Conservation (phyloP, 768 basidiomycete genomes). For the Russula brevipes region DNA sequence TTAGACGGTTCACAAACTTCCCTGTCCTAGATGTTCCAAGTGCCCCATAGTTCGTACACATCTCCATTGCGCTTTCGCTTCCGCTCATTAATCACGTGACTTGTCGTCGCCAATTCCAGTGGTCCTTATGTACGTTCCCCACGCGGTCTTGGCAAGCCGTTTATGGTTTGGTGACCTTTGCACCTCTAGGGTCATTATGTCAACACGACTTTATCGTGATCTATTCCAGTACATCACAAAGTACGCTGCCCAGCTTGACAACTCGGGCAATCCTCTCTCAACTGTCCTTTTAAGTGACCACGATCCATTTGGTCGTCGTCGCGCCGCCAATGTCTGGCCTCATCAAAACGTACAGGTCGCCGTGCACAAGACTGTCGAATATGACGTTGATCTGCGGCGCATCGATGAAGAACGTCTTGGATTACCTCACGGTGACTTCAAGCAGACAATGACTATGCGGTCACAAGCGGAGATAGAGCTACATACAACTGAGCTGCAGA, state of each 20-base stretch:
- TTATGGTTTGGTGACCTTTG: not conserved
- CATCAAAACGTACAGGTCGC: constrained; percentile 16
- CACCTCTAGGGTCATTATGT: constrained; percentile 15
- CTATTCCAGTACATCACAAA: constrained; percentile 24
- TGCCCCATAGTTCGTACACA: constrained; percentile 22
- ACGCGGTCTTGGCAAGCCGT: not conserved
- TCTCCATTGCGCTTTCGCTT: not conserved
- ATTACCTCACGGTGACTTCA: not conserved
- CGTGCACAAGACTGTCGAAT: constrained; percentile 18
- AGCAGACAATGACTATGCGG: constrained; percentile 7
- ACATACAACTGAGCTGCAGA: constrained; percentile 11
- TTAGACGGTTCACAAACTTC: not conserved
- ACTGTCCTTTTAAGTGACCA: constrained; percentile 20
- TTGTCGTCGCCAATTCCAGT: constrained; percentile 4
- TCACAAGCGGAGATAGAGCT: constrained; percentile 17
- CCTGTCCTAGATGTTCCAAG: constrained; percentile 23
- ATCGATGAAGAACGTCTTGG: constrained; percentile 8
- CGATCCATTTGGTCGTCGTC: constrained; percentile 19
- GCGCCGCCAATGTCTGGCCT: constrained; percentile 14
- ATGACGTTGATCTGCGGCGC: constrained; percentile 13
- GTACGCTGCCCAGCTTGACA: constrained; percentile 11
- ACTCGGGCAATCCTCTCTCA: constrained; percentile 10
- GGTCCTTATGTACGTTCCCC: constrained; percentile 21
- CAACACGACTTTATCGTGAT: constrained; percentile 23
- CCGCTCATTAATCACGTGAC: not conserved